Conservation (phyloP, 2,329 filamentous ascomycete genomes). For the Aspergillus versicolor region DNA sequence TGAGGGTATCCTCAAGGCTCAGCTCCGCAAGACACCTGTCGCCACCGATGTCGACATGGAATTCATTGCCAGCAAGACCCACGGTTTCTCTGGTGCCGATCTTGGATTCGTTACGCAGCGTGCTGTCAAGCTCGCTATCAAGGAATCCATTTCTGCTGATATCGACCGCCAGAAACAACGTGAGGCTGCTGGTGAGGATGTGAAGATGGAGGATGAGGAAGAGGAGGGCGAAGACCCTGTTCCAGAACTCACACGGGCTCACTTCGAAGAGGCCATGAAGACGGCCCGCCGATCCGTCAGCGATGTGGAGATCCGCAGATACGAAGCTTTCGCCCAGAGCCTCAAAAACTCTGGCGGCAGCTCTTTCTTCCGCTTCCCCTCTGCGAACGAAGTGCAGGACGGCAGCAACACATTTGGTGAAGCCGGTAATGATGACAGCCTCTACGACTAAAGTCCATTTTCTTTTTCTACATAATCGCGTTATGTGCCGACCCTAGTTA, state of each 20-base stretch:
- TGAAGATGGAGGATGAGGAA: conserved; percentile 72
- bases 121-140: conserved; percentile 98
- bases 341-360: conserved; percentile 98
- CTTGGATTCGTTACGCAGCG: conserved; percentile 98
- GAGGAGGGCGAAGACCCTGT: conserved; percentile 76
- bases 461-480: conserved; percentile 48
- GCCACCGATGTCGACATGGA: conserved; percentile 80
- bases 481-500: conserved; percentile 26
- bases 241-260: conserved; percentile 89
- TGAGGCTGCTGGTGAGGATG: conserved; percentile 73
- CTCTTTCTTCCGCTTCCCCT: conserved; percentile 96
- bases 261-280: conserved; percentile 99
- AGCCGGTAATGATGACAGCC: conserved; percentile 90
- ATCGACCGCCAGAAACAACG: conserved; percentile 89
- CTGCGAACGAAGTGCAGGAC: conserved; percentile 55
- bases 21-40: conserved; percentile 97
- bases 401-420: conserved; percentile 68
- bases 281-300: conserved; percentile 89
- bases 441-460: conserved; percentile 74
- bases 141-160: conserved; percentile 85
- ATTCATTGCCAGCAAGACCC: conserved; percentile 94
- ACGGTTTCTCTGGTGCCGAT: conserved; percentile 99
- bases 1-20: conserved; percentile 85
- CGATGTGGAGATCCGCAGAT: conserved; percentile 95
- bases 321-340: conserved; percentile 97